Conservation (phyloP, 768 basidiomycete genomes). For the Mrakia gelida region DNA sequence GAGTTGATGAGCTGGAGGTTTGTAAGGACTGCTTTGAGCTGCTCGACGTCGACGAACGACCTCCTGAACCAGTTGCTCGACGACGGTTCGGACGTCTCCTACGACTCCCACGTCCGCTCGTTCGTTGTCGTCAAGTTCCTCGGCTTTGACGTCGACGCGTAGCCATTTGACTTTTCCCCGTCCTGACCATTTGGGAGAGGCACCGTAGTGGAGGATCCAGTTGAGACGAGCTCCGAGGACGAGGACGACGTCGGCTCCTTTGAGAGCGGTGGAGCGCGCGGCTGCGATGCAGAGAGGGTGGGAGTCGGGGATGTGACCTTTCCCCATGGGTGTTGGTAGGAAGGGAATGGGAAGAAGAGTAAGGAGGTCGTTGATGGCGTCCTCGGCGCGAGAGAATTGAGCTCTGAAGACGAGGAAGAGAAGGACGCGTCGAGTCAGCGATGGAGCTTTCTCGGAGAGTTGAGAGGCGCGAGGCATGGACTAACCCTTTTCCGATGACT, state of each 20-base stretch:
- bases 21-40: not conserved
- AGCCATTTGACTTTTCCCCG: constrained; percentile 33
- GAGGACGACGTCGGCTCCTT: constrained; percentile 35
- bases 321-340: constrained; percentile 36
- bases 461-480: not conserved
- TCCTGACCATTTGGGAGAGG: constrained; percentile 32
- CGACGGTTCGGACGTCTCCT: constrained; percentile 31
- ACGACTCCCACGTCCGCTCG: constrained; percentile 32
- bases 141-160: constrained; percentile 33
- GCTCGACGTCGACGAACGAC: constrained; percentile 9
- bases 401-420: constrained; percentile 17
- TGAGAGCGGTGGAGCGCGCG: constrained; percentile 34
- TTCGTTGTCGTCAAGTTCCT: constrained; percentile 34
- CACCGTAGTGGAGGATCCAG: constrained; percentile 37
- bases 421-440: not conserved
- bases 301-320: constrained; percentile 34
- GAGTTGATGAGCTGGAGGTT: constrained; percentile 23
- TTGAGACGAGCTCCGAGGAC: constrained; percentile 37
- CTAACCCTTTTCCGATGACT: constrained; percentile 36
- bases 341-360: constrained; percentile 33
- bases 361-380: constrained; percentile 26
- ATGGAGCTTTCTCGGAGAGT: not conserved
- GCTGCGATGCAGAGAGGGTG: constrained; percentile 35
- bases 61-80: constrained; percentile 31
- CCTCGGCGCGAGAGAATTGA: constrained; percentile 34